These are phyloP conservation scores for Groenewaldozyma tartarivorans DNA, from an alignment of 805 yeast species.

Conservation along the genomic window DNA sequence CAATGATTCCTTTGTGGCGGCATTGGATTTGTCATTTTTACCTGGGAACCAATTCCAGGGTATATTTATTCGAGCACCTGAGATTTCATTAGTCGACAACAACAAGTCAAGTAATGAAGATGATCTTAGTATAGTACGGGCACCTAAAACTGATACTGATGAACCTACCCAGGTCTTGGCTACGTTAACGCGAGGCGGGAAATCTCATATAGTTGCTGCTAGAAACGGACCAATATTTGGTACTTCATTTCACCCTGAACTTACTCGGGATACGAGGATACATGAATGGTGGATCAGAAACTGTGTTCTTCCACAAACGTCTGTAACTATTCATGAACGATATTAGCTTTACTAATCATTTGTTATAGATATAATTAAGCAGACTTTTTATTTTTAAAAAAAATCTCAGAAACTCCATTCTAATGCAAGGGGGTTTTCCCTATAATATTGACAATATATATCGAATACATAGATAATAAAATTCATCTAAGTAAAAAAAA, in stretches of 20 bases:
- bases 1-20: constrained; percentile 48
- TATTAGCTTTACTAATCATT: too few relatives aligned
- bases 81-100: constrained; percentile 4
- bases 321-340: too few relatives aligned
- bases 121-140: constrained; percentile 4
- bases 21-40: constrained; percentile 32
- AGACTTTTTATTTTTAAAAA: too few relatives aligned
- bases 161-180: constrained; percentile 15
- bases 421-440: too few relatives aligned
- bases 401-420: too few relatives aligned
- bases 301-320: constrained; percentile 42
- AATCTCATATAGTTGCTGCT: constrained; percentile 54
- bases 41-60: constrained; percentile 27
- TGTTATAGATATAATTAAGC: too few relatives aligned
- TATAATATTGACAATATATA: too few relatives aligned
- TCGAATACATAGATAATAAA: too few relatives aligned
- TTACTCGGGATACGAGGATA: constrained; percentile 46
- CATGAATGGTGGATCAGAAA: constrained; percentile 64
- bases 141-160: constrained; percentile 2
- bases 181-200: constrained; percentile 10
- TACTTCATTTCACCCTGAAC: constrained; percentile 76
- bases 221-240: constrained; percentile 59
- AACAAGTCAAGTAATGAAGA: neutral
- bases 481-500: too few relatives aligned
- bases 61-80: constrained; percentile 68